Percentiles rank a stretch among this genome's conserved stretches.
These are phyloP conservation scores for Schizosaccharomyces versatilis DNA, from an alignment of 1,139 yeast species.

Conservation along the genomic window DNA sequence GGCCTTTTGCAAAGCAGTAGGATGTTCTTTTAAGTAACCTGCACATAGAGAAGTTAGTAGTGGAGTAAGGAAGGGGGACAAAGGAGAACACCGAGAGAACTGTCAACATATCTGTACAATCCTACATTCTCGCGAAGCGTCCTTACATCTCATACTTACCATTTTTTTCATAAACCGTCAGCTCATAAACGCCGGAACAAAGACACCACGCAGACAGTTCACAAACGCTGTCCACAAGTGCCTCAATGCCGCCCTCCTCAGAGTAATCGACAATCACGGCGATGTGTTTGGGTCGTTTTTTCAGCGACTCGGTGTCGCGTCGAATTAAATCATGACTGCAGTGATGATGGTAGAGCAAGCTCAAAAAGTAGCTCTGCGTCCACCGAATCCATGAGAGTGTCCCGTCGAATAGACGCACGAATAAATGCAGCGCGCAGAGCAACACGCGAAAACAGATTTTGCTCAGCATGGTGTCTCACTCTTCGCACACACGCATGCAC, in stretches of 20 bases:
- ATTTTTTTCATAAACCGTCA: slow-evolving; percentile 58
- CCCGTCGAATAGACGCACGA: too few species aligned
- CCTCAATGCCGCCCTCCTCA: slow-evolving; percentile 68
- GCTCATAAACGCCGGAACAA: slow-evolving; percentile 54
- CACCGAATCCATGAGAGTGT: background rate
- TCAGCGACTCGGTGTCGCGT: slow-evolving; percentile 50
- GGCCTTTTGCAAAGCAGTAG: slow-evolving; percentile 37
- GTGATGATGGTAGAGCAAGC: slow-evolving; percentile 3
- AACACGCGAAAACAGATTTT: too few species aligned
- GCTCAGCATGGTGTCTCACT: too few species aligned
- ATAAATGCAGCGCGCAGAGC: too few species aligned
- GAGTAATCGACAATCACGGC: slow-evolving; percentile 52
- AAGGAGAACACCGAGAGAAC: background rate
- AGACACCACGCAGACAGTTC: slow-evolving; percentile 73
- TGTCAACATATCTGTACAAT: background rate
- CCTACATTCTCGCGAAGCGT: background rate
- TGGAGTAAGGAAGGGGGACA: background rate
- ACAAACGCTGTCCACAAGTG: slow-evolving; percentile 51
- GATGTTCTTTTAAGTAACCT: slow-evolving; percentile 15
- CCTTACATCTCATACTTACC: slow-evolving; percentile 24
- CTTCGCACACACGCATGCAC: too few species aligned
- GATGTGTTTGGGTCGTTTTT: slow-evolving; percentile 56
- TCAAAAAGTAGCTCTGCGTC: background rate
- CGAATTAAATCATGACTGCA: slow-evolving; percentile 37
- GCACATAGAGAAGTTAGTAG: background rate